A percentile compares a stretch with the other conserved stretches of the same genome.
These are phyloP conservation scores for Curvularia sp. DNA, from an alignment of 2,329 filamentous ascomycete genomes.

Conservation along the genomic window DNA sequence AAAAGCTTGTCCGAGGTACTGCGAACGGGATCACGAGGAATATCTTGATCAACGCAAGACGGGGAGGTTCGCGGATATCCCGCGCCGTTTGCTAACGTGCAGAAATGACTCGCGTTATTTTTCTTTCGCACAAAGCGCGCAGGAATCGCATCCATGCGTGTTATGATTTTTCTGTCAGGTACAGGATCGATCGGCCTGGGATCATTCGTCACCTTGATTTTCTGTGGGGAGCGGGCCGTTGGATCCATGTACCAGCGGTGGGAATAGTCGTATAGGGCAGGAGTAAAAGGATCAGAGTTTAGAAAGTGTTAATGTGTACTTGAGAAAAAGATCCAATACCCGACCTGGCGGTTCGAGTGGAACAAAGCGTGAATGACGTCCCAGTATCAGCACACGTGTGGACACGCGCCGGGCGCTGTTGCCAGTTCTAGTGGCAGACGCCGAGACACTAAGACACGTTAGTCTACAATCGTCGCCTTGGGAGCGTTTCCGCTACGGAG, in stretches of 20 bases:
- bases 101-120: background rate
- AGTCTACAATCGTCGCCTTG: constrained; percentile 13
- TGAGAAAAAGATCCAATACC: background rate
- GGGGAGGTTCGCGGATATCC: background rate
- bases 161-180: background rate
- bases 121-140: background rate
- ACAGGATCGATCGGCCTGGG: background rate
- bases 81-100: background rate
- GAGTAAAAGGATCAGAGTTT: constrained; percentile 1
- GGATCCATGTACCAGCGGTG: constrained; percentile 1
- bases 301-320: background rate
- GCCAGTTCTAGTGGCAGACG: constrained; percentile 27
- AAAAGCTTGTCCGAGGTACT: background rate
- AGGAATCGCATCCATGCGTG: background rate
- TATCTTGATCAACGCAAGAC: background rate
- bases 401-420: constrained; percentile 22
- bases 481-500: constrained; percentile 25
- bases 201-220: background rate
- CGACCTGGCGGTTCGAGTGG: background rate
- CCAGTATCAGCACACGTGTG: constrained; percentile 25
- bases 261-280: constrained; percentile 8
- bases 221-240: constrained; percentile 11
- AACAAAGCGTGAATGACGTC: constrained; percentile 21
- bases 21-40: background rate
- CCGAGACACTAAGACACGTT: constrained; percentile 24